Percentiles rank a stretch among this genome's conserved stretches.
Evolutionary conservation across 768 basidiomycete genomes (phyloP).

Genomic region (Leucocoprinus leucothites): DNA sequence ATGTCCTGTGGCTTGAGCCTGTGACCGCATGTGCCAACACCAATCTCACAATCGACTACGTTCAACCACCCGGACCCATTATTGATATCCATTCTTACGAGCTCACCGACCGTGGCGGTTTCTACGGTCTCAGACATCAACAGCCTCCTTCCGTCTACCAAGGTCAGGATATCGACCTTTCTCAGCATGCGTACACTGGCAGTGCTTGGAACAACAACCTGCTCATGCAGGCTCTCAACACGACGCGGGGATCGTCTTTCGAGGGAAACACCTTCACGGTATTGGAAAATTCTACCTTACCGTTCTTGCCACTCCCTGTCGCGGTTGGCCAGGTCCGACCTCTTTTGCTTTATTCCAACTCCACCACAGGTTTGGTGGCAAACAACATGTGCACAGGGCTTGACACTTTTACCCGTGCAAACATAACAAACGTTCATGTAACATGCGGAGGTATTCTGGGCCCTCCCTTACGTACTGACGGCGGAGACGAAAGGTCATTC

Average conservation of each 20-base stretch:
- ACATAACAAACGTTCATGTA: constrained; percentile 21
- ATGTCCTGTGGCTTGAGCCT: constrained; percentile 23
- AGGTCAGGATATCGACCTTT: constrained; percentile 18
- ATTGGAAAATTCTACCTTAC: too few species aligned
- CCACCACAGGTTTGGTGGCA: constrained; percentile 17
- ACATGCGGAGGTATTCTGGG: constrained; percentile 17
- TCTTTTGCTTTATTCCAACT: too few species aligned
- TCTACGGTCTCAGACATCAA: constrained; percentile 14
- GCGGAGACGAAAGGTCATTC: constrained; percentile 15
- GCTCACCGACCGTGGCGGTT: constrained; percentile 19
- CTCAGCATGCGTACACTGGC: constrained; percentile 21
- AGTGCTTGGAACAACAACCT: constrained; percentile 17
- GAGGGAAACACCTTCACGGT: too few species aligned
- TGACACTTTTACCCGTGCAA: too few species aligned
- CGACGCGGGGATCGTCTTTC: constrained; percentile 14
- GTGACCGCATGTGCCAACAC: constrained; percentile 20
- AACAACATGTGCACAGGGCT: too few species aligned
- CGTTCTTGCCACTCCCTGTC: too few species aligned
- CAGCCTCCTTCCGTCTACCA: constrained; percentile 12
- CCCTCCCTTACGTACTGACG: constrained; percentile 19
- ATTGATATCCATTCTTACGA: constrained; percentile 7
- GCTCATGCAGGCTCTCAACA: constrained; percentile 15
- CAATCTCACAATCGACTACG: constrained; percentile 21
- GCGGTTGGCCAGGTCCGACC: too few species aligned
- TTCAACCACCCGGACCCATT: not conserved